Evolutionary conservation across 2,329 filamentous ascomycete species (phyloP).

Genomic region (Colletotrichum gloeosporioides): DNA sequence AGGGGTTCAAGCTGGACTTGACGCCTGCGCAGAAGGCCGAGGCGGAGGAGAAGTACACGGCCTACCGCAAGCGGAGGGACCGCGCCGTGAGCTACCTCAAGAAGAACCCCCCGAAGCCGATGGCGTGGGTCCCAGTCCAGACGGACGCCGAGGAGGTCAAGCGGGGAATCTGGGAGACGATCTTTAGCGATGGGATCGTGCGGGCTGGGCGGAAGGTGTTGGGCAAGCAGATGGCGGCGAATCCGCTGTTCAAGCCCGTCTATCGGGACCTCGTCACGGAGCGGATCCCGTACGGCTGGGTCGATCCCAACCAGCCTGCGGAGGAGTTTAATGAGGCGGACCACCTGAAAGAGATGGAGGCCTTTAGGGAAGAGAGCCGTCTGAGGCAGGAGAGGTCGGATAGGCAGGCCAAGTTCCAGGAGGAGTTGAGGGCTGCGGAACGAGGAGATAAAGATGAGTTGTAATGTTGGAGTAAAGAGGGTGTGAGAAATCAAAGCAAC

Average conservation of each 20-base stretch:
- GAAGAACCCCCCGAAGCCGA: constrained; percentile 8
- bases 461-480: not conserved
- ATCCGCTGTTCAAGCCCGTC: constrained; percentile 12
- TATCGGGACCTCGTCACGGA: constrained; percentile 19
- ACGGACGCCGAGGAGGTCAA: not conserved
- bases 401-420: constrained; percentile 2
- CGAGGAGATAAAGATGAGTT: constrained; percentile 13
- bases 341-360: constrained; percentile 10
- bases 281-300: constrained; percentile 13
- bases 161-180: not conserved
- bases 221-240: not conserved
- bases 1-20: not conserved
- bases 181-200: not conserved
- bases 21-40: not conserved
- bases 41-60: constrained; percentile 11
- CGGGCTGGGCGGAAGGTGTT: not conserved
- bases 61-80: constrained; percentile 14
- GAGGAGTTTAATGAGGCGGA: not conserved
- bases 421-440: constrained; percentile 3
- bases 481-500: not conserved
- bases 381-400: constrained; percentile 6
- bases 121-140: constrained; percentile 5
- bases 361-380: constrained; percentile 2
- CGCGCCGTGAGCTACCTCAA: constrained; percentile 15
- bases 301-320: not conserved